Conservation (phyloP, 208 protist species). For the Leishmania amazonensis region DNA sequence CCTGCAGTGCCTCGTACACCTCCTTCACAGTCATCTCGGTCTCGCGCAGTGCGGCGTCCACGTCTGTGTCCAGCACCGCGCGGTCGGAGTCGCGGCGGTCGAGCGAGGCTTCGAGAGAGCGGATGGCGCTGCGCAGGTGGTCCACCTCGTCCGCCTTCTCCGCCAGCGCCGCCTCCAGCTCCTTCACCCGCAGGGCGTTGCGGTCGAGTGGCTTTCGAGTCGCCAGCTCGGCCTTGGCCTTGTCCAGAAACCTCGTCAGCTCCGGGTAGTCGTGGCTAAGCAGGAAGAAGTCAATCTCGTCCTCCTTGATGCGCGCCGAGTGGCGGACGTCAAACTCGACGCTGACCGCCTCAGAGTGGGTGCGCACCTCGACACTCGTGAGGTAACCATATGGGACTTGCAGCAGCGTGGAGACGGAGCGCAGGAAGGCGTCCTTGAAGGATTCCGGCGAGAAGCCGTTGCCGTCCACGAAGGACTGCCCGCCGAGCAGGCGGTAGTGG, state of each 20-base stretch:
- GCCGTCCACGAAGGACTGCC: slow-evolving; percentile 37
- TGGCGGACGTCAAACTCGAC: slow-evolving; percentile 59
- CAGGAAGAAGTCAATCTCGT: slow-evolving; percentile 51
- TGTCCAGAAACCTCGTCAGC: slow-evolving; percentile 30
- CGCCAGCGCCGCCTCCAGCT: slow-evolving; percentile 32
- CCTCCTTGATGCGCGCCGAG: slow-evolving; percentile 26
- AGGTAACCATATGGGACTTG: slow-evolving; percentile 48
- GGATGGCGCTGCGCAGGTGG: slow-evolving; percentile 27
- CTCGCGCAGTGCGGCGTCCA: slow-evolving; percentile 53
- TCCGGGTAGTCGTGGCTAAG: slow-evolving; percentile 52
- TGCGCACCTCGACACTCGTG: slow-evolving; percentile 38
- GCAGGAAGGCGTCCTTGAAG: slow-evolving; percentile 51
- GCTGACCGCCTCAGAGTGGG: slow-evolving; percentile 41
- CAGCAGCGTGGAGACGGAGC: slow-evolving; percentile 47
- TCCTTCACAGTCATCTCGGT: slow-evolving; percentile 61
- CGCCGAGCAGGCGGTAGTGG: slow-evolving; percentile 53
- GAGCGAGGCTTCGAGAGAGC: slow-evolving; percentile 44
- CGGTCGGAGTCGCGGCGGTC: slow-evolving; percentile 41
- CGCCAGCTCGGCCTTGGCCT: slow-evolving; percentile 30
- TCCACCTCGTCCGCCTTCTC: slow-evolving; percentile 33
- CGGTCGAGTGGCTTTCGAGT: slow-evolving; percentile 24
- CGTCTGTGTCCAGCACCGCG: slow-evolving; percentile 34
- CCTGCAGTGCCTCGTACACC: slow-evolving; percentile 54
- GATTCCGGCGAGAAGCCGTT: slow-evolving; percentile 28
- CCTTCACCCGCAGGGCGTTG: slow-evolving; percentile 19